Evolutionary conservation across 2,329 filamentous ascomycete genomes (phyloP).

Genomic region (Colletotrichum tabaci): DNA sequence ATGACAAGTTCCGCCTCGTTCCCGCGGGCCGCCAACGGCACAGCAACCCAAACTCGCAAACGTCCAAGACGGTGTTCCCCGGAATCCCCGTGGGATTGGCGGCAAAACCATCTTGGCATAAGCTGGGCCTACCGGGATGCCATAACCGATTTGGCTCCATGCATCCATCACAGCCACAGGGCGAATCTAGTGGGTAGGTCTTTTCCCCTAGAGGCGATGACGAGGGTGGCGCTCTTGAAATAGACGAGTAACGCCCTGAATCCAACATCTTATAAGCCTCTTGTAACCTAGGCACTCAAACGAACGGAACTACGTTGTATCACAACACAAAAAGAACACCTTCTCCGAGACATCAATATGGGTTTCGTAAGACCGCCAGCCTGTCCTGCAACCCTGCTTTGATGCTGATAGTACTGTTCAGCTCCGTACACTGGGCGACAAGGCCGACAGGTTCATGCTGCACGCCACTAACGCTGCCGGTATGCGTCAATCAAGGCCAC

Average conservation of each 20-base stretch:
- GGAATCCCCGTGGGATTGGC: not conserved
- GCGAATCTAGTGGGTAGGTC: not conserved
- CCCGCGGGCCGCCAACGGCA: not conserved
- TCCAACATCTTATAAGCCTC: no score
- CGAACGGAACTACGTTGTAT: no score
- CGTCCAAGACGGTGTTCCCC: not conserved
- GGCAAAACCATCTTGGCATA: constrained; percentile 8
- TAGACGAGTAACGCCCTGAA: not conserved
- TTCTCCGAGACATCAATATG: not conserved
- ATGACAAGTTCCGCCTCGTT: not conserved
- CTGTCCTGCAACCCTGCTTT: no score
- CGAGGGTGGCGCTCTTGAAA: no score
- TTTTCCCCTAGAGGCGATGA: no score
- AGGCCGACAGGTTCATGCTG: constrained; percentile 12
- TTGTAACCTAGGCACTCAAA: not conserved
- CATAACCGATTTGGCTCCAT: not conserved
- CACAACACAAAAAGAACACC: not conserved
- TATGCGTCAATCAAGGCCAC: not conserved
- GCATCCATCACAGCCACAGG: not conserved
- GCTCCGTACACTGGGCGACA: not conserved
- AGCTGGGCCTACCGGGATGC: no score
- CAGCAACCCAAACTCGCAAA: not conserved
- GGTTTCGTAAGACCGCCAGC: constrained; percentile 4
- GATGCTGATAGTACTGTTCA: not conserved
- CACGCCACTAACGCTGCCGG: constrained; percentile 4